phyloP scores from a whole-genome alignment of 305 asterid species.

The Fraxinus paxiana region DNA sequence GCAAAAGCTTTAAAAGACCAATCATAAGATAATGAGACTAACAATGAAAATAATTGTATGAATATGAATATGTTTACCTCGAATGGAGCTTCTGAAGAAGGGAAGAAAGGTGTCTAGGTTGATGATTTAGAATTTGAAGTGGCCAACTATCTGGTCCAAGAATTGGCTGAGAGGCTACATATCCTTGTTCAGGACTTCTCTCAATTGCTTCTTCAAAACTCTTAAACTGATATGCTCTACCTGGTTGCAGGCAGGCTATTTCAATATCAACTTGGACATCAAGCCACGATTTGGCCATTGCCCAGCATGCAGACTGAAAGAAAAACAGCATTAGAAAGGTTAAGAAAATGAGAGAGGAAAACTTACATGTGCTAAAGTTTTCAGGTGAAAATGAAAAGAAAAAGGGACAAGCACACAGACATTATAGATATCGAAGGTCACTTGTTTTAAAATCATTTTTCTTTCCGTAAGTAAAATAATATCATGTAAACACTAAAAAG shows the following conservation, averaged over 20 bases:
- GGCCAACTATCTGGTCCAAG: constrained; percentile 85
- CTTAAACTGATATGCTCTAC: constrained; percentile 55
- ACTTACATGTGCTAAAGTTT: constrained; percentile 4
- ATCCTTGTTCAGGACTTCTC: constrained; percentile 62
- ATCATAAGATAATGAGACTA: constrained; percentile 20
- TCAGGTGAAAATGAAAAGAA: constrained; percentile 8
- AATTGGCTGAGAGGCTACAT: constrained; percentile 43
- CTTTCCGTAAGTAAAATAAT: neutral
- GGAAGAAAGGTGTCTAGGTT: constrained; percentile 76
- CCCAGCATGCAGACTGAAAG: constrained; percentile 99
- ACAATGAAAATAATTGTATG: constrained; percentile 12
- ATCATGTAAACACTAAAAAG: neutral
- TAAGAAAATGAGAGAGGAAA: constrained; percentile 4
- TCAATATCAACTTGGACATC: constrained; percentile 83
- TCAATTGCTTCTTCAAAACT: constrained; percentile 73
- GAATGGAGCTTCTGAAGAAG: constrained; percentile 98
- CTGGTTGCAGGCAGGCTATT: constrained; percentile 55
- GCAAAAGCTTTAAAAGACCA: constrained; percentile 21
- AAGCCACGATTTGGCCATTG: constrained; percentile 98
- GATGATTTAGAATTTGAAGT: constrained; percentile 79
- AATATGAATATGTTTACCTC: constrained; percentile 42
- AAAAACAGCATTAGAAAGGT: constrained; percentile 16
- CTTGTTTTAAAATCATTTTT: neutral
- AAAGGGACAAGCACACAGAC: neutral
- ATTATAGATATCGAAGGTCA: neutral